Percentiles rank a stretch among this genome's conserved stretches.
phyloP scores from a whole-genome alignment of 805 yeast genomes.

The Pichia californica region DNA sequence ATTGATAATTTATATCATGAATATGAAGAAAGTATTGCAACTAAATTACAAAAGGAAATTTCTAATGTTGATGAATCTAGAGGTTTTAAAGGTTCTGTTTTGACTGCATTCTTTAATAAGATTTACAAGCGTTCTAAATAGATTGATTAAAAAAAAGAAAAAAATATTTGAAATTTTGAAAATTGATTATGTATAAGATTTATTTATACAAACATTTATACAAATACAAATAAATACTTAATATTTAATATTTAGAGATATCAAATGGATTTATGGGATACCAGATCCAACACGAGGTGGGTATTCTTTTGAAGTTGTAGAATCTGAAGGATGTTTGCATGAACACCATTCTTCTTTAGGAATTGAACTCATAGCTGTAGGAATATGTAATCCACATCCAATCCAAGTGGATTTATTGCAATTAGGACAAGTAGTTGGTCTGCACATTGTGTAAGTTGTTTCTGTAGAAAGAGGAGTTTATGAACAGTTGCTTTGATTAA shows the following conservation, averaged over 20 bases:
- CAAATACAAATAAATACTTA: no score
- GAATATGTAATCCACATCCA: slow-evolving; percentile 42
- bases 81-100: slow-evolving; percentile 88
- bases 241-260: no score
- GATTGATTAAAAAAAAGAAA: not conserved
- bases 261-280: no score
- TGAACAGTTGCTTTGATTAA: no score
- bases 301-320: slow-evolving; percentile 23
- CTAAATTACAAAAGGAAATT: slow-evolving; percentile 57
- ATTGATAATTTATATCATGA: slow-evolving; percentile 64
- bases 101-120: slow-evolving; percentile 78
- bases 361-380: slow-evolving; percentile 32
- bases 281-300: slow-evolving; percentile 36
- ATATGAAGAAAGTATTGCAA: slow-evolving; percentile 77
- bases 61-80: slow-evolving; percentile 76
- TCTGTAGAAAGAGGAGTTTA: no score
- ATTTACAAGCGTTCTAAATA: slow-evolving; percentile 92
- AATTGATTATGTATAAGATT: not conserved
- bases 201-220: not conserved
- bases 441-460: no score
- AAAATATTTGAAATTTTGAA: not conserved
- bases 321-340: slow-evolving; percentile 26
- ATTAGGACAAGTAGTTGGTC: slow-evolving; percentile 28
- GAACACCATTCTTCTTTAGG: slow-evolving; percentile 35
- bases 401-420: slow-evolving; percentile 34